Evolutionary conservation across 129 eudicot species (phyloP).

Genomic region (Centrapalus pauciflorus): DNA sequence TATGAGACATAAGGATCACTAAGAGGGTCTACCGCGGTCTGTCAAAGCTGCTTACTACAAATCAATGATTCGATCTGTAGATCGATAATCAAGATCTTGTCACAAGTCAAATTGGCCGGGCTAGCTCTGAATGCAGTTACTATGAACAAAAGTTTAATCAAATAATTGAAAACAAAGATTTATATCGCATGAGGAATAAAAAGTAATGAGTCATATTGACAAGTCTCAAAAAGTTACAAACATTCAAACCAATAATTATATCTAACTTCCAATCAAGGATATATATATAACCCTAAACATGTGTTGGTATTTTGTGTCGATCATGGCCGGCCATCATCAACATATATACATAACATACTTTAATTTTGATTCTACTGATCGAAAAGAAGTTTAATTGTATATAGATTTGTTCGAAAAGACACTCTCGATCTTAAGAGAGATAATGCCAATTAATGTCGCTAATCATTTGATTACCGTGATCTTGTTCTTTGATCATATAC

Average conservation of each 20-base stretch:
- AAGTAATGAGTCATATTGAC: background rate
- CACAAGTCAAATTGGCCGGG: background rate
- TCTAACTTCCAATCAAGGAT: background rate
- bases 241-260: background rate
- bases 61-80: slow-evolving; percentile 4
- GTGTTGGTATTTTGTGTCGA: background rate
- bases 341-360: too few species aligned
- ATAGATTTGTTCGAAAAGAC: too few species aligned
- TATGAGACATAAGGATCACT: slow-evolving; percentile 21
- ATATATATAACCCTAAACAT: background rate
- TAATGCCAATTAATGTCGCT: too few species aligned
- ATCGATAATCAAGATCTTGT: too few species aligned
- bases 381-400: background rate
- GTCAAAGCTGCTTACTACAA: slow-evolving; percentile 19
- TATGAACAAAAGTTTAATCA: slow-evolving; percentile 5
- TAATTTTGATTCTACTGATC: too few species aligned
- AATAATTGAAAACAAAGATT: background rate
- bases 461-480: too few species aligned
- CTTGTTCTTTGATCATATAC: too few species aligned
- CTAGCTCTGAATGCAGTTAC: too few species aligned
- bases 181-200: background rate
- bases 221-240: background rate
- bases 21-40: slow-evolving; percentile 1
- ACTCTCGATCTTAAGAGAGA: too few species aligned
- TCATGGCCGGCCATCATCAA: too few species aligned